These are phyloP conservation scores for Trametes coccinea DNA, from an alignment of 768 basidiomycete species.

Conservation along the genomic window DNA sequence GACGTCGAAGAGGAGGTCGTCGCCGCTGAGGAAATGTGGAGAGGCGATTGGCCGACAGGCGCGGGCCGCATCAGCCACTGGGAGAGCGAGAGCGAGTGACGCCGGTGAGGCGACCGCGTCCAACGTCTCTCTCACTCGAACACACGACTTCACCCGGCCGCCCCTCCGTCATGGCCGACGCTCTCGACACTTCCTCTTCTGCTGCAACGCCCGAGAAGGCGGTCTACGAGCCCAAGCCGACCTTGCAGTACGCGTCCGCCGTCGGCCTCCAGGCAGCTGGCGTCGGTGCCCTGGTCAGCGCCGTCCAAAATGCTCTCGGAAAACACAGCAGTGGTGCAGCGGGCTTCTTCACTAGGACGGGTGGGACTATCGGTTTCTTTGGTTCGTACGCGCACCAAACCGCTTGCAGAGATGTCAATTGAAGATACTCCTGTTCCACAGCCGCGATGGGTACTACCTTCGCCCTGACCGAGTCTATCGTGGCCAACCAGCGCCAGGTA, in stretches of 20 bases:
- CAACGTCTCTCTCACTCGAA: constrained; percentile 14
- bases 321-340: constrained; percentile 76
- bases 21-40: constrained; percentile 16
- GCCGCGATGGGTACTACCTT: constrained; percentile 90
- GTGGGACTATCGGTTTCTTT: constrained; percentile 89
- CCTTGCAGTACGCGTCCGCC: constrained; percentile 55
- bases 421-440: constrained; percentile 33
- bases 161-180: constrained; percentile 26
- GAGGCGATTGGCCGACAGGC: constrained; percentile 11
- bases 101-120: constrained; percentile 19
- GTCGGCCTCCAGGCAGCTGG: constrained; percentile 64
- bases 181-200: constrained; percentile 19
- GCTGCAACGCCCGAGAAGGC: constrained; percentile 11
- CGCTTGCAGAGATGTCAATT: not conserved
- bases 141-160: constrained; percentile 21
- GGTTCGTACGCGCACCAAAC: constrained; percentile 49
- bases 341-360: constrained; percentile 85
- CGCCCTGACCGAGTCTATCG: constrained; percentile 75
- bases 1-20: not conserved
- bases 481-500: constrained; percentile 78
- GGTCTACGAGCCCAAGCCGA: constrained; percentile 50
- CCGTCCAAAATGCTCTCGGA: constrained; percentile 78
- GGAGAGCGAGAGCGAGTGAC: constrained; percentile 1
- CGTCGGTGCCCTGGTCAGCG: constrained; percentile 69
- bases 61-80: constrained; percentile 13